phyloP scores from a whole-genome alignment of 495 filamentous ascomycete genomes.

The Daldinia bambusicola region DNA sequence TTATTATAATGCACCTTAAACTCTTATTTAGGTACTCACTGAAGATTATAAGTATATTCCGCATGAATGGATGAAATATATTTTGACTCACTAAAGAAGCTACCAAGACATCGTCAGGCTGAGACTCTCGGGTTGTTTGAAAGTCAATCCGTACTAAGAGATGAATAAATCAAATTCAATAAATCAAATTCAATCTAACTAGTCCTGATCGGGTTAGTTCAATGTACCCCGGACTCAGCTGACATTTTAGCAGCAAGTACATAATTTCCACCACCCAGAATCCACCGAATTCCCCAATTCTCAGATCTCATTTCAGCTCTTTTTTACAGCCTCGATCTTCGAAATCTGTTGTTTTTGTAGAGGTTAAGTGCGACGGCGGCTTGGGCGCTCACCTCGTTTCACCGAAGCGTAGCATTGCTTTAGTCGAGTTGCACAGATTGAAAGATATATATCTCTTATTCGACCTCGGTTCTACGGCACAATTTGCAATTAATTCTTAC shows the following conservation, averaged over 20 bases:
- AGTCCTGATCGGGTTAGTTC: not conserved
- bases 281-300: not conserved
- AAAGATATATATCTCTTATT: not conserved
- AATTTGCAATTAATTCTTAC: conserved; percentile 9
- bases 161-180: too few species aligned
- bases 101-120: too few species aligned
- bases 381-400: not conserved
- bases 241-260: conserved; percentile 2
- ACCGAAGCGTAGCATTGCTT: not conserved
- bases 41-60: too few species aligned
- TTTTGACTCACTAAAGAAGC: too few species aligned
- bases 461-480: not conserved
- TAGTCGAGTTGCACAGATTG: not conserved
- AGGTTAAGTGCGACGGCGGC: not conserved
- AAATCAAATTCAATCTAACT: not conserved
- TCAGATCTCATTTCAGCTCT: conserved; percentile 3
- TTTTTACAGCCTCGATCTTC: not conserved
- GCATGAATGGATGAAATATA: too few species aligned
- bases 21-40: too few species aligned
- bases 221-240: not conserved
- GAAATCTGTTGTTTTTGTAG: not conserved
- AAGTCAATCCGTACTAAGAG: too few species aligned
- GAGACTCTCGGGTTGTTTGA: too few species aligned
- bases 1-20: too few species aligned
- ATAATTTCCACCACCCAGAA: not conserved